phyloP scores from a whole-genome alignment of 129 eudicot genomes.

The Gnaphalium uliginosum region DNA sequence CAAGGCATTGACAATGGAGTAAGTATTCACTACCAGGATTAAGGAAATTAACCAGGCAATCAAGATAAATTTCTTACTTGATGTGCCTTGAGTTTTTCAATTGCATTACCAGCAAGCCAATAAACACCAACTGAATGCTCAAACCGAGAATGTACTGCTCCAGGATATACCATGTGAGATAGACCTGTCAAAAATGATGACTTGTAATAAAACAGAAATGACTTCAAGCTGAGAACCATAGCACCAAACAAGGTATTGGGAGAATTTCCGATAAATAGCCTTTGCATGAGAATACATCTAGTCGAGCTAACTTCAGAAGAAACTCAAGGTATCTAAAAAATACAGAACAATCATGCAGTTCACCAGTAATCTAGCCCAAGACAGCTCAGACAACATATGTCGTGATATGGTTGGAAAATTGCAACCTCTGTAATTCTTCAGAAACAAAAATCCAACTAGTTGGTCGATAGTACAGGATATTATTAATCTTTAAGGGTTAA shows the following conservation, averaged over 20 bases:
- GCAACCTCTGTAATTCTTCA: background rate
- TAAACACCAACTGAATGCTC: conserved; percentile 98
- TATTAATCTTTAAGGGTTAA: background rate
- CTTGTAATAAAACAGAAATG: background rate
- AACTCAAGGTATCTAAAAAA: background rate
- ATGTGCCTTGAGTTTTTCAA: conserved; percentile 51
- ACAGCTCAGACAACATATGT: background rate
- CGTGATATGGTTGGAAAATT: background rate
- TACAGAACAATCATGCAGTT: background rate
- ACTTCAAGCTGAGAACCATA: background rate
- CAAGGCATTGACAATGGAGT: conserved; percentile 16
- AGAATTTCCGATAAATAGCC: background rate
- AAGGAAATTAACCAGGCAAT: conserved; percentile 10
- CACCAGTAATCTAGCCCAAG: background rate
- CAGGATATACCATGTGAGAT: conserved; percentile 79
- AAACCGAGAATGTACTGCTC: conserved; percentile 95
- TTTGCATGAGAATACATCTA: background rate
- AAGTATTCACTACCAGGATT: conserved; percentile 16
- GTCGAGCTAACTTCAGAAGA: background rate
- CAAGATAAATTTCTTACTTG: conserved; percentile 49
- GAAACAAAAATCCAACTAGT: background rate
- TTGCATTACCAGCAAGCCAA: conserved; percentile 86
- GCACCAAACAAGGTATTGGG: background rate
- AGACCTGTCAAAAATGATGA: conserved; percentile 48
- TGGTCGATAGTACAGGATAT: background rate